These are phyloP conservation scores for Lentinula detonsa DNA, from an alignment of 768 basidiomycete genomes.

Conservation along the genomic window DNA sequence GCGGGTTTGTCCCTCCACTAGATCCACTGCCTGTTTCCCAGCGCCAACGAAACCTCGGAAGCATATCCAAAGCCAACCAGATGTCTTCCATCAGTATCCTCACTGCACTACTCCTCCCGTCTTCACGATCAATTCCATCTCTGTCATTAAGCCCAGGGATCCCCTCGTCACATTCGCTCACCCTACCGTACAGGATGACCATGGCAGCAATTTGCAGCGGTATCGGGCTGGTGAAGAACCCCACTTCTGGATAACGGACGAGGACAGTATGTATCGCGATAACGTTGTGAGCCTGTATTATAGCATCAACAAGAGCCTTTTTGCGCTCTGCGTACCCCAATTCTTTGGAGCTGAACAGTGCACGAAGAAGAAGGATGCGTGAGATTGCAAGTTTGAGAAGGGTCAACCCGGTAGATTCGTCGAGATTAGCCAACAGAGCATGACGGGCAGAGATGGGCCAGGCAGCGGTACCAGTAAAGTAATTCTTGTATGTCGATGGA, in stretches of 20 bases:
- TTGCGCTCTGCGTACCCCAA: constrained; percentile 59
- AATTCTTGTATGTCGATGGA: constrained; percentile 66
- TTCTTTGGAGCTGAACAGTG: constrained; percentile 73
- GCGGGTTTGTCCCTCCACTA: constrained; percentile 68
- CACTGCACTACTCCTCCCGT: constrained; percentile 34
- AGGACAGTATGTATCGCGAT: constrained; percentile 81
- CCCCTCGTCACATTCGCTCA: constrained; percentile 57
- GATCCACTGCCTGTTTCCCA: constrained; percentile 49
- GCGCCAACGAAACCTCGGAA: constrained; percentile 86
- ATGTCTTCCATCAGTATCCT: constrained; percentile 55
- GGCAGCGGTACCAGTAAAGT: constrained; percentile 73
- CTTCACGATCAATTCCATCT: constrained; percentile 25
- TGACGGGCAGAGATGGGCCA: constrained; percentile 64
- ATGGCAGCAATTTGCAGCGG: constrained; percentile 87
- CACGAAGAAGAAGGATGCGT: constrained; percentile 70
- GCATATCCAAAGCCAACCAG: constrained; percentile 83
- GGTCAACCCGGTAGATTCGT: constrained; percentile 77
- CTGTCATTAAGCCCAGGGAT: constrained; percentile 49
- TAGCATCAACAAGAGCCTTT: constrained; percentile 75
- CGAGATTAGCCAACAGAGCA: constrained; percentile 66
- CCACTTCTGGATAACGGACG: constrained; percentile 79
- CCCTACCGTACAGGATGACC: constrained; percentile 86
- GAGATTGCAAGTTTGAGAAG: constrained; percentile 80
- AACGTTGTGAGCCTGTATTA: constrained; percentile 82
- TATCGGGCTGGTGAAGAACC: constrained; percentile 85